These are phyloP conservation scores for Saccharomyces hybrid DNA, from an alignment of 1,139 yeast genomes.

Conservation along the genomic window DNA sequence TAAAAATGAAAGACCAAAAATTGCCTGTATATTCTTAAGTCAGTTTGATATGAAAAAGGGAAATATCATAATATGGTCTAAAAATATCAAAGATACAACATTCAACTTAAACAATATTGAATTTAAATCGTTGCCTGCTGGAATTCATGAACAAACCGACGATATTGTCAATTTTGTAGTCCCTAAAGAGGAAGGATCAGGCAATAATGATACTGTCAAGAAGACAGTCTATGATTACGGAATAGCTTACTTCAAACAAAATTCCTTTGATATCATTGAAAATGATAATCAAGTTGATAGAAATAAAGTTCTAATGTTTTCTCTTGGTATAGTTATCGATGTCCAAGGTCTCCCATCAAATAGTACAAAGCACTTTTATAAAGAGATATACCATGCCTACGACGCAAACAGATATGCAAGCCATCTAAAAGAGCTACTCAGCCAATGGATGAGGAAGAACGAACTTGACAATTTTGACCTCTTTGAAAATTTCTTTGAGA, in stretches of 20 bases:
- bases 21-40: conserved; percentile 20
- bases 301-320: conserved; percentile 52
- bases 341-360: not conserved
- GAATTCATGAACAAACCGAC: conserved; percentile 54
- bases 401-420: conserved; percentile 53
- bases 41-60: conserved; percentile 31
- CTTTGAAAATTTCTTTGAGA: conserved; percentile 33
- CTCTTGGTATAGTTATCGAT: conserved; percentile 57
- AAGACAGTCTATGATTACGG: conserved; percentile 35
- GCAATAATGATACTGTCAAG: conserved; percentile 21
- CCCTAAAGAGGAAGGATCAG: conserved; percentile 24
- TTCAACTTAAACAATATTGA: conserved; percentile 43
- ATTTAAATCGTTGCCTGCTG: conserved; percentile 73
- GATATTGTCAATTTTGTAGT: conserved; percentile 51
- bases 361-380: not conserved
- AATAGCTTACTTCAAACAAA: conserved; percentile 43
- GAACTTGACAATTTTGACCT: conserved; percentile 14
- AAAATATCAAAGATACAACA: conserved; percentile 12
- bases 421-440: conserved; percentile 40
- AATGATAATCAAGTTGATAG: conserved; percentile 36
- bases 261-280: conserved; percentile 24
- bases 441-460: conserved; percentile 24
- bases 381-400: conserved; percentile 33
- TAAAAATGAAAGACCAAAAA: not conserved
- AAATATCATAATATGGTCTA: conserved; percentile 27